These are phyloP conservation scores for Camelina sativa DNA, from an alignment of 345 rosid species.

Conservation along the genomic window DNA sequence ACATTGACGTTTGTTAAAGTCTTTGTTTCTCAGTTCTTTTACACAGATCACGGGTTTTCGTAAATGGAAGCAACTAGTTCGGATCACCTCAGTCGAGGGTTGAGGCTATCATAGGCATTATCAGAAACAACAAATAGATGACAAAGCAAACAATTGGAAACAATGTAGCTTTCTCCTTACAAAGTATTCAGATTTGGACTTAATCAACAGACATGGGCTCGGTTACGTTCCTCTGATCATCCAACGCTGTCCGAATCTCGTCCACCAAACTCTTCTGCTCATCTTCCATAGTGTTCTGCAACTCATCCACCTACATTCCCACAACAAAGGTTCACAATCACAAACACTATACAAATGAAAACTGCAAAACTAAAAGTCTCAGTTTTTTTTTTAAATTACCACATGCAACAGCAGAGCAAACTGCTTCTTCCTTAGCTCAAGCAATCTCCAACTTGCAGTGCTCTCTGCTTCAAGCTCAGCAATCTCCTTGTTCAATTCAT, in stretches of 20 bases:
- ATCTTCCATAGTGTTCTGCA: slow-evolving; percentile 87
- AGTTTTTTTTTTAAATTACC: slow-evolving; percentile 54
- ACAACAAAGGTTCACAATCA: slow-evolving; percentile 20
- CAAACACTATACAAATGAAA: neutral
- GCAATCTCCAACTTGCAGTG: slow-evolving; percentile 80
- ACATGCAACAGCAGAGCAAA: slow-evolving; percentile 85
- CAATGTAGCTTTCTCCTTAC: slow-evolving; percentile 24
- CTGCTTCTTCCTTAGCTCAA: slow-evolving; percentile 95
- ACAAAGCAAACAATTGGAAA: slow-evolving; percentile 26
- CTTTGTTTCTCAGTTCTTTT: neutral
- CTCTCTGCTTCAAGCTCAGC: slow-evolving; percentile 80
- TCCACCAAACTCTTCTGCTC: slow-evolving; percentile 88
- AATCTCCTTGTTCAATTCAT: slow-evolving; percentile 80
- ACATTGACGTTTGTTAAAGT: neutral
- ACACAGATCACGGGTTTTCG: neutral
- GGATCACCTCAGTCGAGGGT: neutral
- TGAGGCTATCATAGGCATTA: neutral
- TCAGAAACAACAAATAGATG: slow-evolving; percentile 27
- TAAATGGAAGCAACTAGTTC: neutral
- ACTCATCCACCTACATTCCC: slow-evolving; percentile 77
- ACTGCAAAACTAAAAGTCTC: slow-evolving; percentile 6
- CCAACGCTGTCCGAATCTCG: slow-evolving; percentile 76
- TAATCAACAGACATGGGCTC: slow-evolving; percentile 52
- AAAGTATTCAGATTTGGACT: slow-evolving; percentile 5
- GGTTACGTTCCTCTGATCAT: slow-evolving; percentile 70